Base-by-base conservation (phyloP, 2,329 filamentous ascomycete species). In the Botryotinia convoluta region DNA sequence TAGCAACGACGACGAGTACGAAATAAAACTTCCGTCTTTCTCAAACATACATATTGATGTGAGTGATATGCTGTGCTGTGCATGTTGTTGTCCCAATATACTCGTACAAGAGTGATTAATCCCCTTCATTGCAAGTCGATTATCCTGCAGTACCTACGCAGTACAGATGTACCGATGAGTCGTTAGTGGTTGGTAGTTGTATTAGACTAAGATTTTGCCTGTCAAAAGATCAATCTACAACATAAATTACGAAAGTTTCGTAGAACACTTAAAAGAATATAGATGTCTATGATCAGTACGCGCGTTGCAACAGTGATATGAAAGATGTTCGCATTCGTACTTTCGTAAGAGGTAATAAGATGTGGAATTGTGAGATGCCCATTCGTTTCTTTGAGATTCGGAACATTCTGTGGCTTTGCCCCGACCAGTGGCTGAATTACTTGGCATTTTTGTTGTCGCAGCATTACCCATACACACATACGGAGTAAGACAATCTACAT, bases 391-490 rank as follows among this genome's bases (percentile, higher is more conserved):
- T 32, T 68, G 35, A 68, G 35, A 44, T 57, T 68, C 65, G 48
- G 65, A 69, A 16, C n/a, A 57, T 44, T 69, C 20, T 42, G 65
- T 68, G 65, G 65, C 65, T 69, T 57, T 57, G 51, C 45, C 65
- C 65, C 51, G n/a, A 57, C 26, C 37, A 29, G 65, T 69, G 65
- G 65, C 65, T 69, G 65, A 57, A 57, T 9, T 26, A 14, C 65
- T 69, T 69, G 65, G 48, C 65, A 26, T 44, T 64, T 64, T 32
- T 22, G 20, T 57, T 20, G 45, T 54, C 22, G 32, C 26, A 54
- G 64, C 32, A 32, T 61, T 61, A 39, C 59, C 59, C 59, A 37
- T 57, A 54, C 51, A 54, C 26, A 54, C 51, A 54, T 29, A 57
- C 51, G 51, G 51, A 57, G 51, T 57, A 57, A n/a, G 51, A 57